These are phyloP conservation scores for Vachellia collinsii DNA, from an alignment of 306 rosid genomes.

Conservation along the genomic window DNA sequence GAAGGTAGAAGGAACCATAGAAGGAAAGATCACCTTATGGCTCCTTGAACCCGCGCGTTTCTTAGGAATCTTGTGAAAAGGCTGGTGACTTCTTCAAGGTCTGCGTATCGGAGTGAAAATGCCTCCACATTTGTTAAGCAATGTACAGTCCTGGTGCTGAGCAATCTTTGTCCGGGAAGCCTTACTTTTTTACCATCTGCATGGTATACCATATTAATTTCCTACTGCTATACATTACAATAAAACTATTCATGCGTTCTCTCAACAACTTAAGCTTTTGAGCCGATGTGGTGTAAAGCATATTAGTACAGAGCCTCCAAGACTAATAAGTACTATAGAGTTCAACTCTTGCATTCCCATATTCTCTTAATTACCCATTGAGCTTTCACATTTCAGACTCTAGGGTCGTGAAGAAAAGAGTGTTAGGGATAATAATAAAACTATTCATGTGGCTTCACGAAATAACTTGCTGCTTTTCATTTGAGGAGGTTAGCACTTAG, in stretches of 20 bases:
- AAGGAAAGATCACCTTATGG: constrained; percentile 64
- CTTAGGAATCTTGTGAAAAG: constrained; percentile 76
- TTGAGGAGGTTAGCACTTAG: background rate
- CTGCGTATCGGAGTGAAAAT: constrained; percentile 74
- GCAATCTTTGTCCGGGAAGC: constrained; percentile 67
- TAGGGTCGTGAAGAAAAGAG: background rate
- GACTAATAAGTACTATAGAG: background rate
- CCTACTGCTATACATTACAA: background rate
- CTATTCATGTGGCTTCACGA: background rate
- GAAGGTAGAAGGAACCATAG: background rate
- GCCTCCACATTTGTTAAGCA: constrained; percentile 87
- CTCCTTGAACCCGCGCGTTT: constrained; percentile 74
- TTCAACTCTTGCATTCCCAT: background rate
- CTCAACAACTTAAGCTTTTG: background rate
- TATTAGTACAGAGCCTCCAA: background rate
- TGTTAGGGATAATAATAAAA: background rate
- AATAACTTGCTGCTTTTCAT: background rate
- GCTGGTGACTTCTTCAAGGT: constrained; percentile 85
- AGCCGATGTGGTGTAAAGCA: background rate
- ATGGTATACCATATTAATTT: constrained; percentile 20
- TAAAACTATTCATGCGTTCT: background rate
- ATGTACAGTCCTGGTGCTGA: constrained; percentile 64
- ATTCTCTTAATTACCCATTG: background rate
- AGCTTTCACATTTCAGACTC: background rate
- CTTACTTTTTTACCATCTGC: constrained; percentile 61